Evolutionary conservation across 2,329 filamentous ascomycete species (phyloP), one percentile per base, ranked within the genome.

Genomic region (Colletotrichum paranaense): DNA sequence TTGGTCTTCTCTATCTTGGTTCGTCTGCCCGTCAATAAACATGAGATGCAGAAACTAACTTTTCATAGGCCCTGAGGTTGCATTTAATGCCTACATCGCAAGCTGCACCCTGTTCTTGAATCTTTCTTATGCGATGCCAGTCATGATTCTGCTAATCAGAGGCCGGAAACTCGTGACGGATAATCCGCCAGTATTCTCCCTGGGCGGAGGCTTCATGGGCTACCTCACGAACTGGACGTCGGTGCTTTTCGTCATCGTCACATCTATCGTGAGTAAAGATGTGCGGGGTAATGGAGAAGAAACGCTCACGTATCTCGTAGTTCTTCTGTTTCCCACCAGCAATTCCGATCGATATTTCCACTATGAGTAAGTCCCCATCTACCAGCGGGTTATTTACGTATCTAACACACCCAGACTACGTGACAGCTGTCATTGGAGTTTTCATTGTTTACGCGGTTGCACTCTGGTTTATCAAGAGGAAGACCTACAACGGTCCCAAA

Each of bases 81-180:
- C 86, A 1, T 88, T 87, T 62, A 84, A 82, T 64, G 85, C 86
- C 7, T 86, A 86, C 71, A 81, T 85, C 0, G 82, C 85, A 4
- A 84, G 81, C 26, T 84, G 82, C 75, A 86, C 85, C 16, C 82
- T 87, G 14, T 82, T 87, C 57, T 80, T 87, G 1, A 86, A 86
- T 69, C 77, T 87, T 1, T 86, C 85, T 1, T 87, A 86, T 38
- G 84, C 81, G 7, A 78, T 85, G 9, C 86, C 85, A 1, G 79
- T 86, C 24, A 77, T 84, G 1, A 79, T 78, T 7, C 77, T 85
- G 3, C 78, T 84, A 6, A 56, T 83, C 5, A 79, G 84, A 19
- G 84, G 84, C 5, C 79, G 84, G 56, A 68, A 73, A 4, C 58
- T 82, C 6, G 72, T 85, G 11, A 35, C 55, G 4, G 53, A 30